Evolutionary conservation across 768 basidiomycete species (phyloP), one percentile per base, ranked within the genome.

Genomic region (Tulasnella sp.): DNA sequence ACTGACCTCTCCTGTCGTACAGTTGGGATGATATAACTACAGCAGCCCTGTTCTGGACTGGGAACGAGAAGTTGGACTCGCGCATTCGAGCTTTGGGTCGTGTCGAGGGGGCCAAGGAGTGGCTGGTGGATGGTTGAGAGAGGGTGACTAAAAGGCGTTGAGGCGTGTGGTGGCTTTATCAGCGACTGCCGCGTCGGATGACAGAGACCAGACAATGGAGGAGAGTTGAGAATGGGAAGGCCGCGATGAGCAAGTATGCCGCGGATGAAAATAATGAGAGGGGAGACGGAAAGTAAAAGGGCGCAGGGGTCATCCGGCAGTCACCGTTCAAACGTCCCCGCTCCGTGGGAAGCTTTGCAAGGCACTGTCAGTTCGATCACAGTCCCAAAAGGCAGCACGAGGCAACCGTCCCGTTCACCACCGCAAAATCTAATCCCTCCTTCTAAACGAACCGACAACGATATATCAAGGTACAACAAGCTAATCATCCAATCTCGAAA

Each of bases 41-140:
- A 77, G 90, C 93, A 6, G 95, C 95, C 82, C 94, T 88, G 82
- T 95, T 95, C 84, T 95, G 94, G 62, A 89, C 88, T 19, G 95
- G 93, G 83, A 95, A 96, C 22, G 89, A 90, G 82, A 94, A 95
- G 85, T 95, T 97, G 77, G 91, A 90, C 80, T 97, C 95, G 75
- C 95, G 88, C 95, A 97, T 97, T 40, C n/a, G n/a, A n/a, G n/a
- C n/a, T 22, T 35, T 36, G 35, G 35, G 11, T 9, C 1, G 64
- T 5, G 36, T 17, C 22, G 64, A 36, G 64, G 64, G 14, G 29
- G 64, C 29, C 26, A 66, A 66, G 64, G 64, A 41, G 64, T 22
- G 64, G 64, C 22, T 2, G 34, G 32, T n/a, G 35, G 6, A 17
- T 59, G 52, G 52, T 59, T 59, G 52, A 59, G 52, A 59, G 52